Evolutionary conservation across 2,329 filamentous ascomycete genomes (phyloP).

Genomic region (Colletotrichum gigasporum): DNA sequence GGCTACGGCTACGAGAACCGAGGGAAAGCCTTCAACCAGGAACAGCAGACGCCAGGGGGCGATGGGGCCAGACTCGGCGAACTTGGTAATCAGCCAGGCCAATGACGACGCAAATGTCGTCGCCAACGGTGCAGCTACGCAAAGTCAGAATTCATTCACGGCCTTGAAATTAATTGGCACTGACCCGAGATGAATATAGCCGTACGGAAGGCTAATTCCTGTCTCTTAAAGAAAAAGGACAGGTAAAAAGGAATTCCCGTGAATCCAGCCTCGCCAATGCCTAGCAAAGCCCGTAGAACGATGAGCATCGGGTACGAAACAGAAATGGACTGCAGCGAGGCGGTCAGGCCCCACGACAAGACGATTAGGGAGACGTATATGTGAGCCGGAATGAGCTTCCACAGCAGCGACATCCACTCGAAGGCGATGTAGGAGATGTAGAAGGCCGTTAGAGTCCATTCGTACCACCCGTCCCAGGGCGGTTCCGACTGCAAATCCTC

Average conservation of each 20-base stretch:
- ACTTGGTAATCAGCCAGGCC: constrained; percentile 79
- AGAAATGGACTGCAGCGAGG: constrained; percentile 75
- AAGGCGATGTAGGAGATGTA: constrained; percentile 72
- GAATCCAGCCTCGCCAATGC: constrained; percentile 73
- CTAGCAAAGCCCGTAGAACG: constrained; percentile 64
- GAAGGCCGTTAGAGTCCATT: constrained; percentile 69
- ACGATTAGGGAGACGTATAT: constrained; percentile 71
- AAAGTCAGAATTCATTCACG: constrained; percentile 50
- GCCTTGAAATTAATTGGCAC: constrained; percentile 43
- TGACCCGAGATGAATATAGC: constrained; percentile 84
- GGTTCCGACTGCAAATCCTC: constrained; percentile 64
- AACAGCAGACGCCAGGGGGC: constrained; percentile 89
- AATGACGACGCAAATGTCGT: constrained; percentile 84
- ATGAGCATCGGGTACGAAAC: constrained; percentile 71
- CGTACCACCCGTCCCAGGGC: constrained; percentile 59
- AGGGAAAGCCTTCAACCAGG: constrained; percentile 85
- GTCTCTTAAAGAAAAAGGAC: constrained; percentile 70
- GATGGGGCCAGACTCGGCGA: constrained; percentile 73
- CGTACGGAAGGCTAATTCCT: constrained; percentile 85
- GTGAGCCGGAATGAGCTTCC: constrained; percentile 68
- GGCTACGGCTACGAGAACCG: constrained; percentile 76
- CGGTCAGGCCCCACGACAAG: constrained; percentile 80
- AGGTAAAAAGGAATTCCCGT: constrained; percentile 71
- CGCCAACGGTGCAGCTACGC: constrained; percentile 79
- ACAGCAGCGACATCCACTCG: constrained; percentile 73